phyloP scores from a whole-genome alignment of 192 early-diverging fungal genomes.

The Backusella westeae region DNA sequence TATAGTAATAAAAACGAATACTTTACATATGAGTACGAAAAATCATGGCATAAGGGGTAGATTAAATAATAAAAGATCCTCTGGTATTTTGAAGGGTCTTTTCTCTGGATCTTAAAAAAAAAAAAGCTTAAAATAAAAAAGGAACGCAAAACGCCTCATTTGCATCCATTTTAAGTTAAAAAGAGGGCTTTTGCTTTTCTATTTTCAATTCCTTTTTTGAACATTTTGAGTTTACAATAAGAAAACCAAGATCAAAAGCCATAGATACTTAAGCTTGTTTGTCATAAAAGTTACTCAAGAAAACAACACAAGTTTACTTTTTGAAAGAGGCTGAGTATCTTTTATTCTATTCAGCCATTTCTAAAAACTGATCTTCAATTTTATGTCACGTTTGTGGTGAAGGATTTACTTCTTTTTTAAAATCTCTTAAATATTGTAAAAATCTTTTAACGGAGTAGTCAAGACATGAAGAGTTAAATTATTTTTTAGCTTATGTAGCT shows the following conservation, averaged over 20 bases:
- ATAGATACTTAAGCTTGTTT: neutral
- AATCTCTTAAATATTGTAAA: neutral
- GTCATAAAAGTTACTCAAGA: neutral
- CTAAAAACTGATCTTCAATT: neutral
- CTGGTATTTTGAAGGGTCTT: neutral
- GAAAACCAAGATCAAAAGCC: neutral
- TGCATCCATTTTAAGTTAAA: constrained; percentile 1
- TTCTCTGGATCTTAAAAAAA: neutral
- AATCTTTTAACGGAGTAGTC: neutral
- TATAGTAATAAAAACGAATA: too few relatives aligned
- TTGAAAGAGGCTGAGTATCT: neutral
- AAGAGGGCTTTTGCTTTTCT: constrained; percentile 3
- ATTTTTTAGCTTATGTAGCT: too few relatives aligned
- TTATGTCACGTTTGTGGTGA: neutral
- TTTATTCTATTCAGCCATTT: neutral
- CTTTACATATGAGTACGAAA: neutral
- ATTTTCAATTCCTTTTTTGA: neutral
- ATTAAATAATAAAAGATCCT: too few relatives aligned
- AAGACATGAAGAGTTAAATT: neutral
- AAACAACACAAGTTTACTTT: neutral
- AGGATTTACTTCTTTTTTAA: neutral
- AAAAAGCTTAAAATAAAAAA: neutral
- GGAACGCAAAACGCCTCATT: neutral
- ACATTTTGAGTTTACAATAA: neutral
- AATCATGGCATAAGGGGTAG: neutral